A percentile compares a stretch with the other conserved stretches of the same genome.
Conservation (phyloP, 176 grass and related monocot genomes). For the Carex pumila region DNA sequence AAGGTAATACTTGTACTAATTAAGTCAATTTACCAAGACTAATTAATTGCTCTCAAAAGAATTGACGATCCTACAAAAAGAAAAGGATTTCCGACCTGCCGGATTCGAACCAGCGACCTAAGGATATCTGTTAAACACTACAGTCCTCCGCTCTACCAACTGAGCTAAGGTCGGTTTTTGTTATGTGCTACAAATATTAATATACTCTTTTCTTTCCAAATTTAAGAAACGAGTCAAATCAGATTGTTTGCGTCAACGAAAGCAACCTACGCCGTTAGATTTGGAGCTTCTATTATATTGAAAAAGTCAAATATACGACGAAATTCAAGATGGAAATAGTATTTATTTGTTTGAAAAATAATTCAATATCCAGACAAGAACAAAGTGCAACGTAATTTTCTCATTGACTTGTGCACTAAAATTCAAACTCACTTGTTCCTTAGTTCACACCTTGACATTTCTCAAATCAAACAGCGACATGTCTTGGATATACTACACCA, state of each 20-base stretch:
- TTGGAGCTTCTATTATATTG: too few species aligned
- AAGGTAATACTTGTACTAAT: too few species aligned
- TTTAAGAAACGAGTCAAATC: too few species aligned
- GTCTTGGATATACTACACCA: not conserved
- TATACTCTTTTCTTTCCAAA: too few species aligned
- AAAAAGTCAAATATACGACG: not conserved
- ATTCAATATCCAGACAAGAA: not conserved
- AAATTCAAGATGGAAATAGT: not conserved
- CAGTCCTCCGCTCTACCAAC: conserved; percentile 98
- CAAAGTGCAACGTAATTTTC: not conserved
- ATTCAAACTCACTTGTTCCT: not conserved
- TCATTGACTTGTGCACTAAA: not conserved
- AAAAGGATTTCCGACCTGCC: conserved; percentile 34
- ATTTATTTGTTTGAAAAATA: not conserved
- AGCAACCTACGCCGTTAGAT: too few species aligned
- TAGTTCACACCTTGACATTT: not conserved
- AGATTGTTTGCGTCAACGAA: too few species aligned
- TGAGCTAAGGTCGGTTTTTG: conserved; percentile 86
- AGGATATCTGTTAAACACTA: conserved; percentile 56
- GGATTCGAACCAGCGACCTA: conserved; percentile 99
- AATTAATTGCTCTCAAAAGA: too few species aligned
- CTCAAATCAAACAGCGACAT: not conserved
- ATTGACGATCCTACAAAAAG: too few species aligned
- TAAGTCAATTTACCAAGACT: too few species aligned
- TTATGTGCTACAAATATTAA: too few species aligned